phyloP scores from a whole-genome alignment of 2,329 filamentous ascomycete genomes.

The Fusarium xyrophilum region DNA sequence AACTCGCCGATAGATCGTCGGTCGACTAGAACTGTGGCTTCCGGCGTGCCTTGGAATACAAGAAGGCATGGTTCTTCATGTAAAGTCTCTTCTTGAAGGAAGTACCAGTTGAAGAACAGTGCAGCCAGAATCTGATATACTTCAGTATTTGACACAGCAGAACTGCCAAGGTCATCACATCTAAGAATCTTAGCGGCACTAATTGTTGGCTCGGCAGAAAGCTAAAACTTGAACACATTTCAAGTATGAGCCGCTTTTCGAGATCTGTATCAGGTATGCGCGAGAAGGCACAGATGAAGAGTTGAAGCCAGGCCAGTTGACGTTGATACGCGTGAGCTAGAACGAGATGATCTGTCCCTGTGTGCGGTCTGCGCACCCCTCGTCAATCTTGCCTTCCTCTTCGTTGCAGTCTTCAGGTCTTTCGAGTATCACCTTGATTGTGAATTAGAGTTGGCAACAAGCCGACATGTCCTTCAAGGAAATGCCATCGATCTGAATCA shows the following conservation, averaged over 20 bases:
- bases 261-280: background rate
- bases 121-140: background rate
- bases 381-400: too few species aligned
- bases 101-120: conserved; percentile 3
- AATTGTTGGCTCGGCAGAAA: background rate
- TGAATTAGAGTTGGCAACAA: too few species aligned
- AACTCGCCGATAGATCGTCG: background rate
- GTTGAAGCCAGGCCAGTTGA: background rate
- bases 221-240: too few species aligned
- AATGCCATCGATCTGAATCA: too few species aligned
- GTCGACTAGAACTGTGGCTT: background rate
- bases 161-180: background rate
- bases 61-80: background rate
- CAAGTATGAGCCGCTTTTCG: too few species aligned
- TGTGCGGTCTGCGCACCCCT: too few species aligned
- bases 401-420: too few species aligned
- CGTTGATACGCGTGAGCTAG: background rate
- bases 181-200: background rate
- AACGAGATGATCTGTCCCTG: too few species aligned
- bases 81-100: background rate
- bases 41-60: conserved; percentile 3
- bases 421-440: too few species aligned
- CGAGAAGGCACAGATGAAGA: background rate
- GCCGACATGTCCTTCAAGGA: too few species aligned
- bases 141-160: background rate